Evolutionary conservation across 192 early-diverging fungal species (phyloP), one percentile per base, ranked within the genome.

Genomic region (Podila horticola): DNA sequence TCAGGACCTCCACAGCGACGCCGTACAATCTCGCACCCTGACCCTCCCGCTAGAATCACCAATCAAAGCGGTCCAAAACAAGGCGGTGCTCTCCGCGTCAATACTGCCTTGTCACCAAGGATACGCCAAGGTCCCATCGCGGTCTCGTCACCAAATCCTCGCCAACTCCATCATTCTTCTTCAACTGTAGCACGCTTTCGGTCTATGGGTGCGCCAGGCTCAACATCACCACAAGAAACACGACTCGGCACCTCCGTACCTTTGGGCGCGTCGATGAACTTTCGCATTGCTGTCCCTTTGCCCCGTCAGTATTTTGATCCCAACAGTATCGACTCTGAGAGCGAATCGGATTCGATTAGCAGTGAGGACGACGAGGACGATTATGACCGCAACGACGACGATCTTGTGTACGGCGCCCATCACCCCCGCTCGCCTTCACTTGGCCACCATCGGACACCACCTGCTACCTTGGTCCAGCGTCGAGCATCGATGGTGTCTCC

Each of bases 311-410:
- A 81, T 31, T 73, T 73, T 69, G 77, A 73, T 26, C 55, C 67
- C 19, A 68, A 71, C 24, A 62, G 62, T 0, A 17, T 5, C 3
- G 69, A 73, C 58, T 81, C 71, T 31, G 71, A 67, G 50, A 81
- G 77, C 22, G 77, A 81, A n/a, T 73, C 77, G 15, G 71, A 81
- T 51, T 81, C 77, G 12, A 73, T 69, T n/a, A 81, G 71, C 36
- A 73, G 71, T 48, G 77, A 81, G 55, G 71, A 81, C 22, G 71
- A 81, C 36, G 77, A 81, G 24, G 71, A 72, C 33, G 26, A 30
- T 30, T 69, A 73, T 66, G 71, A 73, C 48, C 66, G 52, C 12
- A 73, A 81, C n/a, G 71, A 73, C 55, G 77, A 81, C 15, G 77
- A 72, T 31, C 29, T 81, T 34, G 59, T 64, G 15, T 81, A 65